Evolutionary conservation across 108 stramenopile species (phyloP).

Genomic region (Pseudonitzschia pungens): DNA sequence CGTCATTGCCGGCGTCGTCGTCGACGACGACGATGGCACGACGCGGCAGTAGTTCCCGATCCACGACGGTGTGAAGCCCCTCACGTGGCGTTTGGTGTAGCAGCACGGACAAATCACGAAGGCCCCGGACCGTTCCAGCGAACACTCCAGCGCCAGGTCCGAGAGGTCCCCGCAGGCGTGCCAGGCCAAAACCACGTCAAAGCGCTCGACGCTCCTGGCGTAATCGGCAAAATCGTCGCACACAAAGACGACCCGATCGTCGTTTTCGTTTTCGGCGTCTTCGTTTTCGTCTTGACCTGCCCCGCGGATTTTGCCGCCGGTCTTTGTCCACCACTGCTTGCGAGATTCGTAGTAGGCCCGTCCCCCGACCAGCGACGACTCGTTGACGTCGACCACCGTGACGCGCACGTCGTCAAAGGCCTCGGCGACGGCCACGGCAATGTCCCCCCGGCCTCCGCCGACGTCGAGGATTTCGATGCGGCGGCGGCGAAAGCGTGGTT

Average conservation of each 20-base stretch:
- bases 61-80: neutral
- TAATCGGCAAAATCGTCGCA: constrained; percentile 21
- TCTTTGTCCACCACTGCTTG: constrained; percentile 13
- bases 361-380: constrained; percentile 45
- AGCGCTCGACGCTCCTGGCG: neutral
- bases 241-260: constrained; percentile 18
- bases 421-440: constrained; percentile 50
- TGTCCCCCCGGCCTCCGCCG: constrained; percentile 64
- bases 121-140: neutral
- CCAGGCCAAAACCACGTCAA: constrained; percentile 28
- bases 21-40: neutral
- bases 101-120: constrained; percentile 51
- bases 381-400: constrained; percentile 56
- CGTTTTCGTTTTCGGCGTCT: neutral
- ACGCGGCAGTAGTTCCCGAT: neutral
- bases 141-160: constrained; percentile 49
- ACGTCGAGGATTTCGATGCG: constrained; percentile 45
- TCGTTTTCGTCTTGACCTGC: neutral
- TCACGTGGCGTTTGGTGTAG: constrained; percentile 29
- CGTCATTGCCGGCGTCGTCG: neutral
- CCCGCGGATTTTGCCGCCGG: neutral
- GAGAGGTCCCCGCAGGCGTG: constrained; percentile 73
- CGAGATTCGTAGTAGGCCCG: constrained; percentile 23
- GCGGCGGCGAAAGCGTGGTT: neutral
- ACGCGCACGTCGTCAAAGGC: constrained; percentile 35